Percentiles rank a stretch among this genome's conserved stretches.
phyloP scores from a whole-genome alignment of 2,329 filamentous ascomycete species.

The Coniosporium uncinatum region DNA sequence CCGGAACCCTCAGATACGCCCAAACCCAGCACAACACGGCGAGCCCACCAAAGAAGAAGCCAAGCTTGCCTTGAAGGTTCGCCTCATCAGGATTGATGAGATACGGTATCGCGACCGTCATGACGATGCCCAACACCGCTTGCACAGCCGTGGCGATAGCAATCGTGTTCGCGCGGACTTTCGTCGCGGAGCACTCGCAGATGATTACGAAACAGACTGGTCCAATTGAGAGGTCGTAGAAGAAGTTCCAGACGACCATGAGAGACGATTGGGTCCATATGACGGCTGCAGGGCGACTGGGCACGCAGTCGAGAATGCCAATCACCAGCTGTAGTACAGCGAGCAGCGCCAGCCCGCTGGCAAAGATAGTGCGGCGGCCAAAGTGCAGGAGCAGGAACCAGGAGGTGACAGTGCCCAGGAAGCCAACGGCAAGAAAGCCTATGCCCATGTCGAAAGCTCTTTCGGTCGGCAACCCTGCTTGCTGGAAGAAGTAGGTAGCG shows the following conservation, averaged over 20 bases:
- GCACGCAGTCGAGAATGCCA: constrained; percentile 69
- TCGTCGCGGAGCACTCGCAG: constrained; percentile 27
- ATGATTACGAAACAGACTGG: constrained; percentile 31
- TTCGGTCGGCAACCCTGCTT: constrained; percentile 34
- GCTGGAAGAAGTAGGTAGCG: constrained; percentile 41
- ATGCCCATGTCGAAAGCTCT: constrained; percentile 39
- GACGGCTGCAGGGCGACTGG: constrained; percentile 16
- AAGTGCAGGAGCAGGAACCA: constrained; percentile 75
- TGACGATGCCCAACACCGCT: constrained; percentile 28
- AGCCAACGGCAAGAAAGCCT: constrained; percentile 62
- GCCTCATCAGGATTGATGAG: constrained; percentile 33
- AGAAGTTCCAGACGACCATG: constrained; percentile 48
- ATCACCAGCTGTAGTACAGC: constrained; percentile 76
- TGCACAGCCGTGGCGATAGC: constrained; percentile 30
- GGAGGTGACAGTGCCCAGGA: constrained; percentile 74
- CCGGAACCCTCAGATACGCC: constrained; percentile 29
- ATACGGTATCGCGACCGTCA: constrained; percentile 32
- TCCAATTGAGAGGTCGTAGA: constrained; percentile 28
- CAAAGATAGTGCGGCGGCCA: constrained; percentile 70
- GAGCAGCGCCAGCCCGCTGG: constrained; percentile 64
- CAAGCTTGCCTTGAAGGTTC: constrained; percentile 30
- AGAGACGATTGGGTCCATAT: constrained; percentile 50
- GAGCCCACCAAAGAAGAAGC: constrained; percentile 30
- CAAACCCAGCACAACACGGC: constrained; percentile 23
- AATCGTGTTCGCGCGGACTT: constrained; percentile 28